Evolutionary conservation across 306 rosid species (phyloP).

Genomic region (Gastrolobium bilobum): DNA sequence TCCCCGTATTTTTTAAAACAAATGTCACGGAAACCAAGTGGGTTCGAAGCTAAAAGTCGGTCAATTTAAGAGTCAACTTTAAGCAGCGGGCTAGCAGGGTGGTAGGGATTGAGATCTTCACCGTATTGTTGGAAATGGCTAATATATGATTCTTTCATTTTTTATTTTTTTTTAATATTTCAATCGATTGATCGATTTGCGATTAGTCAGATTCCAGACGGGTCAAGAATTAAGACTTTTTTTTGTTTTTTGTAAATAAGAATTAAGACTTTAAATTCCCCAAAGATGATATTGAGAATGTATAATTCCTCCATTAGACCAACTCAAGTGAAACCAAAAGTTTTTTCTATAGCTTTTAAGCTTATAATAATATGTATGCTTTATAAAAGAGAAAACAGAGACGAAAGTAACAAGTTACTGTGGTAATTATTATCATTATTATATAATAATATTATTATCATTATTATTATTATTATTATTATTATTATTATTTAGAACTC

Average conservation of each 20-base stretch:
- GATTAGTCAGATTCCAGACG: too few species aligned
- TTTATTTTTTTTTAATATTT: too few species aligned
- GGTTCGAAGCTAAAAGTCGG: slow-evolving; percentile 1
- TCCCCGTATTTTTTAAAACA: neutral
- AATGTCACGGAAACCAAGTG: neutral
- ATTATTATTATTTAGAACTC: neutral
- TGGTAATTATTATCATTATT: slow-evolving; percentile 4
- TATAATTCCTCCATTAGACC: neutral
- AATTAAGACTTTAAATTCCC: too few species aligned
- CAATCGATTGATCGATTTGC: too few species aligned
- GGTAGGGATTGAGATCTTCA: neutral
- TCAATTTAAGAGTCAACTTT: slow-evolving; percentile 15
- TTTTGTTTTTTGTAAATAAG: too few species aligned
- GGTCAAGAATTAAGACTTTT: too few species aligned
- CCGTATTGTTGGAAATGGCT: neutral
- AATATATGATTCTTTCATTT: too few species aligned
- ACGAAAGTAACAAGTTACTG: slow-evolving; percentile 22
- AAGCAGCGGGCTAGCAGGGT: slow-evolving; percentile 3
- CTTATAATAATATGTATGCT: neutral
- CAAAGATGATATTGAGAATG: too few species aligned
- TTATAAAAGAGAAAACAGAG: neutral
- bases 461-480: neutral
- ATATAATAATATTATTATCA: too few species aligned
- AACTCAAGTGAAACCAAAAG: neutral
- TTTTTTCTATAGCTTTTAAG: neutral